Conservation (phyloP, 306 rosid genomes). For the Acacia melanoxylon region DNA sequence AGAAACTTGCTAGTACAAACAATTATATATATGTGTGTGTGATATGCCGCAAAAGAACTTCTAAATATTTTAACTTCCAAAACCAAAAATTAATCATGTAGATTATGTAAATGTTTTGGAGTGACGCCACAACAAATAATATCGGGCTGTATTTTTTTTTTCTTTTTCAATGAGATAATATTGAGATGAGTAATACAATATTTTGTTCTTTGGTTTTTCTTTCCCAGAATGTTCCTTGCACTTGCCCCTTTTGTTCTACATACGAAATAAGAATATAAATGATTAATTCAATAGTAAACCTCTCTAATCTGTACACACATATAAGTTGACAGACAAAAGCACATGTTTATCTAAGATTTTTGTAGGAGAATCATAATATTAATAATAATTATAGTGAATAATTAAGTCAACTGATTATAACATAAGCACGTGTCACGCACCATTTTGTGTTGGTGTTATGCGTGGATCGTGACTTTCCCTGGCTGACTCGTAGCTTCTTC, state of each 20-base stretch:
- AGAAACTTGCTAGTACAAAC: background rate
- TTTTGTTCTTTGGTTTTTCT: background rate
- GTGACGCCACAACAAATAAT: background rate
- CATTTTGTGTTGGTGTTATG: background rate
- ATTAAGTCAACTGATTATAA: background rate
- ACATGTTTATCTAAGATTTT: background rate
- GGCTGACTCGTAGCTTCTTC: background rate
- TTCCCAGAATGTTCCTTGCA: background rate
- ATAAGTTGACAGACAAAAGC: background rate
- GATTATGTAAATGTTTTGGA: background rate
- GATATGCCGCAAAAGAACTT: background rate
- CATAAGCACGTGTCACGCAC: conserved; percentile 28
- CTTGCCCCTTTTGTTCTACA: background rate
- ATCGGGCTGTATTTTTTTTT: background rate
- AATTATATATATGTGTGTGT: no score
- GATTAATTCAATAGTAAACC: background rate
- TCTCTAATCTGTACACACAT: background rate
- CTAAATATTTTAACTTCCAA: background rate
- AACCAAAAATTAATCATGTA: background rate
- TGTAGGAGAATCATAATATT: background rate
- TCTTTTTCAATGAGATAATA: background rate
- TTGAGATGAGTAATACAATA: background rate
- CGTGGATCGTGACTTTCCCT: background rate
- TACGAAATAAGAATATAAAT: background rate
- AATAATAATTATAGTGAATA: background rate